Evolutionary conservation across 495 filamentous ascomycete species (phyloP), one percentile per base, ranked within the genome.

Genomic region (Penicillium longicatenatum): DNA sequence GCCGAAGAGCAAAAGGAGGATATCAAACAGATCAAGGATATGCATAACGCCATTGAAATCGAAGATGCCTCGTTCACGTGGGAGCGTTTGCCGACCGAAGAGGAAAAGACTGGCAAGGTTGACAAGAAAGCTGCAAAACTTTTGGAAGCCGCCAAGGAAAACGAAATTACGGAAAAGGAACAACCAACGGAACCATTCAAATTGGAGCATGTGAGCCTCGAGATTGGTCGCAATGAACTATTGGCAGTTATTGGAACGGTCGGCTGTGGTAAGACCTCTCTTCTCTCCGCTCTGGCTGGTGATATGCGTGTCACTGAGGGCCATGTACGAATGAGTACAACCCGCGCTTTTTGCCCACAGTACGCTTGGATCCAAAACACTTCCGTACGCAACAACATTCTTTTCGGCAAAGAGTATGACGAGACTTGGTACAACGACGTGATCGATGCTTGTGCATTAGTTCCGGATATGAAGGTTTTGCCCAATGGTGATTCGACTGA

Each of bases 291-390:
- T 6, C 72, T 98, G 43, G 93, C 93, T 2, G 93, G 94, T 29
- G 93, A 98, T 61, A 98, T 98, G 94, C 82, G 92, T 19, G 84
- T 86, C 67, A 94, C 90, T 0, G 72, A 75, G 12, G 94, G 94
- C 2, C 77, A 81, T 35, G 80, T 97, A 6, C 80, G 81, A 6
- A 75, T 96, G 52, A 91, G 92, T 46, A 89, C 89, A 2, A 84
- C 84, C 2, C 75, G 92, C 49, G 89, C 92, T 0, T 97, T 95
- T 62, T 98, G 94, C 63, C 92, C 94, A 0, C 94, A 98, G 65
- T 96, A 94, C 66, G 90, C 94, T 4, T 98, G 94, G 94, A 97
- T 98, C 46, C 93, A 97, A 65, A 98, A 97, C 63, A 78, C 91
- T 0, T 88, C 86, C 14, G 86, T 97, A 6, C 85, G 81, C 55